Base-by-base conservation (phyloP, 345 rosid species). In the Populus nigra region DNA sequence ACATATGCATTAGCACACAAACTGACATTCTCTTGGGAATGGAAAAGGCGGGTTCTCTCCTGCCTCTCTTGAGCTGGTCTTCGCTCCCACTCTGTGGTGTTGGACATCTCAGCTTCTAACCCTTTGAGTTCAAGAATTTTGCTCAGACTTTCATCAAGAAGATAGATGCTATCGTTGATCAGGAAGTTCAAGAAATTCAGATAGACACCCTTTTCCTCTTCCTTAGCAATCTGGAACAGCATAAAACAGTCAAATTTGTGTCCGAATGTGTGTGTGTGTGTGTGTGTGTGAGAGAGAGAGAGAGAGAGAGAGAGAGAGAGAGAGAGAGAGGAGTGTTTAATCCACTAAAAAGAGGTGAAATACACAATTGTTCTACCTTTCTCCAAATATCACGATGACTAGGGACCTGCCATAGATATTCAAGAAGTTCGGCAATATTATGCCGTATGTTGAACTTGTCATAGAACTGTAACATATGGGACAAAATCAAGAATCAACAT, bases 191-290 rank as follows among this genome's bases (percentile, higher is more conserved):
- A 85, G 91, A 96, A 96, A 85, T 96, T 96, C 88, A 96, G 85
- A 83, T 96, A 96, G 77, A 94, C 97, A 68, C 99, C 99, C 93
- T 96, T 96, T 75, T 96, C 99, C 86, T 96, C 98, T 87, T 94
- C 97, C 85, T 89, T 96, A 9, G 97, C 99, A 84, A 96, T 96
- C 99, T 96, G 95, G 63, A 89, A 84, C 35, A 57, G 57, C 33
- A 74, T 41, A 74, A 65, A 71, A 31, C 33, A 73, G 36, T 63
- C 65, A 69, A 68, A 17, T 53, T 53, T 53, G n/a, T 20, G 20
- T 20, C 1, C 5, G 55, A 13, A 17, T 49, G 55, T 18, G 18
- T 3, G 55, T 17, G 15, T 20, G 3, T 50, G 57, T 50, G 22
- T 6, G 57, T 5, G 57, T 5, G 41, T 38, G 8, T 38, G 9